Conservation (phyloP, 2,329 filamentous ascomycete species). For the Penicillium sp. region DNA sequence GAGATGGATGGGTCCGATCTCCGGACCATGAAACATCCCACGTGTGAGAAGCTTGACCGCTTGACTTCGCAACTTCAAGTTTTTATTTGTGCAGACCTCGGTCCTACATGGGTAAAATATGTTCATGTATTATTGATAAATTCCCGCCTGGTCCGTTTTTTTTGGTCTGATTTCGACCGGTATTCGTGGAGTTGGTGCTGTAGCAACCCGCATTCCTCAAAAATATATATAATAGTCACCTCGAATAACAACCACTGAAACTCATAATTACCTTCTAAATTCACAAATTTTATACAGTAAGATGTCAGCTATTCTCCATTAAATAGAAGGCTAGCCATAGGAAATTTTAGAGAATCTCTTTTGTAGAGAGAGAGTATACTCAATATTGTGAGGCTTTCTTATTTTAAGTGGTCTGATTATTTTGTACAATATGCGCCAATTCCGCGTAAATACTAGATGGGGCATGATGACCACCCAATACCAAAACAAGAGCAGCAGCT, state of each 20-base stretch:
- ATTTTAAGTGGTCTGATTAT: not conserved
- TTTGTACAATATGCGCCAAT: not conserved
- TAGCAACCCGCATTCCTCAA: not conserved
- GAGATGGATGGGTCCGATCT: constrained; percentile 21
- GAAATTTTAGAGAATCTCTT: not conserved
- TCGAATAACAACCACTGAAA: not conserved
- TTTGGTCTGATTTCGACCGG: not conserved
- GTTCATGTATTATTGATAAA: not conserved
- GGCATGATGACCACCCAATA: not conserved
- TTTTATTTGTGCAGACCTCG: not conserved
- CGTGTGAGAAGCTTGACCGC: constrained; percentile 33
- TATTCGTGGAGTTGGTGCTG: not conserved
- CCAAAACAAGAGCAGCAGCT: not conserved
- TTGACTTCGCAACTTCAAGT: constrained; percentile 2
- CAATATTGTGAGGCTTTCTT: not conserved
- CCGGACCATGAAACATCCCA: constrained; percentile 25
- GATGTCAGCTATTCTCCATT: not conserved
- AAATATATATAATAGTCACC: not conserved
- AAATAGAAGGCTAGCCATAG: not conserved
- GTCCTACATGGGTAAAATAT: not conserved
- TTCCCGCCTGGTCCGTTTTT: not conserved
- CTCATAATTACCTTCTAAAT: not conserved
- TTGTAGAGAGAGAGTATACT: not conserved
- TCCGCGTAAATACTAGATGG: not conserved
- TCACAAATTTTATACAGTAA: rapidly evolving